Evolutionary conservation across 768 basidiomycete species (phyloP).

Genomic region (Dioszegia crocea): DNA sequence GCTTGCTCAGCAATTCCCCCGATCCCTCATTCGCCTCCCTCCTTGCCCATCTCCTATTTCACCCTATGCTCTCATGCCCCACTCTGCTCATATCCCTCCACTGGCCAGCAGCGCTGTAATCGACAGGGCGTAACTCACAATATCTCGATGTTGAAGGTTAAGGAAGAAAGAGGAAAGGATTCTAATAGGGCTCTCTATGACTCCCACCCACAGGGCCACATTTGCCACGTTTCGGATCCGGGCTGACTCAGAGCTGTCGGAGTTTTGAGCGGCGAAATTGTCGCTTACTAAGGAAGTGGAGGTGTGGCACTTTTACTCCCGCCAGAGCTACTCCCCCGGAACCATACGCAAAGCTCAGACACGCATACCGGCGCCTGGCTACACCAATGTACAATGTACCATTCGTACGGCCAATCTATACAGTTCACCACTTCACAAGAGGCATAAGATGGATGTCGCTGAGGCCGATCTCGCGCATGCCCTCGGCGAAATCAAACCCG

Average conservation of each 20-base stretch:
- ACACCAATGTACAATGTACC: too few relatives aligned
- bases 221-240: not conserved
- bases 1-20: conserved; percentile 9
- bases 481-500: not conserved
- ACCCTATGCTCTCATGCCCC: not conserved
- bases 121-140: conserved; percentile 8
- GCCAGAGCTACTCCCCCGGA: not conserved
- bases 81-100: not conserved
- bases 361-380: too few relatives aligned
- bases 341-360: not conserved
- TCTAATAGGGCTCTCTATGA: not conserved
- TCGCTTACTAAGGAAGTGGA: not conserved
- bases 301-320: conserved; percentile 7
- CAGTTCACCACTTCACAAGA: too few relatives aligned
- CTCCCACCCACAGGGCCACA: too few relatives aligned
- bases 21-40: not conserved
- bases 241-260: too few relatives aligned
- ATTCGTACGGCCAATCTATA: too few relatives aligned
- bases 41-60: not conserved
- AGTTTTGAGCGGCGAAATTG: conserved; percentile 10
- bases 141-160: conserved; percentile 11
- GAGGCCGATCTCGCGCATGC: not conserved
- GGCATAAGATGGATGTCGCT: too few relatives aligned
- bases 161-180: not conserved
- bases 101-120: not conserved